Base-by-base conservation (phyloP, 2,329 filamentous ascomycete genomes). In the Tolypocladium amazonense region DNA sequence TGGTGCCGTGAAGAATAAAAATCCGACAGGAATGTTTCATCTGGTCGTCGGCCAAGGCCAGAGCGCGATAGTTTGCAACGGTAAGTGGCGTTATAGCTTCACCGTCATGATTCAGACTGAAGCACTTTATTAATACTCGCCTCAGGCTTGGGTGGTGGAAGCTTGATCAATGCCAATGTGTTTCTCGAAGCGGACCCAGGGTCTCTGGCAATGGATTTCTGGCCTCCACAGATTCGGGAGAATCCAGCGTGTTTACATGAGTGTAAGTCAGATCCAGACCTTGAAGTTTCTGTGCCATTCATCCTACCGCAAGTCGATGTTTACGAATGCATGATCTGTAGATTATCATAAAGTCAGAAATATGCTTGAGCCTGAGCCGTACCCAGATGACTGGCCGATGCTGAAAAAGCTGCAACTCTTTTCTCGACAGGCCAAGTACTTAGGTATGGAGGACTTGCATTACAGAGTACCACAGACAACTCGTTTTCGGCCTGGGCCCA, bases 131-230 rank as follows among this genome's bases (percentile, higher is more conserved):
- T 27, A 5, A 2, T 4, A 1, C n/a, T 1, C 12, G 2, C 4
- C 41, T 11, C 25, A 65, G 64, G 84, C 1, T 80, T 88, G 37
- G 86, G 86, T 14, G 86, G 85, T 12, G 86, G 84, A 2, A 87
- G 83, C 68, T 69, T 88, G 35, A 78, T 88, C 47, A 88, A 88
- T 62, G 84, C 85, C 12, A 88, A 88, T 65, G 81, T 88, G 2
- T 89, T 86, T 64, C 72, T 88, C 20, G 77, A 82, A 63, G 80
- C 84, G 3, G 83, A 87, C 59, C 68, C 79, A 18, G 74, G 76
- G 4, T 82, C 82, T 0, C 70, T 88, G 59, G 68, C 70, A 1
- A 75, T 83, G 71, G 74, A 77, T 2, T 72, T 76, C 11, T 89
- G 86, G 86, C 86, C 86, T 0, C 66, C 76, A 12, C 80, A 87